A percentile compares a stretch with the other conserved stretches of the same genome.
Conservation (phyloP, 2,329 filamentous ascomycete species). For the Arthrinium phaeospermum region DNA sequence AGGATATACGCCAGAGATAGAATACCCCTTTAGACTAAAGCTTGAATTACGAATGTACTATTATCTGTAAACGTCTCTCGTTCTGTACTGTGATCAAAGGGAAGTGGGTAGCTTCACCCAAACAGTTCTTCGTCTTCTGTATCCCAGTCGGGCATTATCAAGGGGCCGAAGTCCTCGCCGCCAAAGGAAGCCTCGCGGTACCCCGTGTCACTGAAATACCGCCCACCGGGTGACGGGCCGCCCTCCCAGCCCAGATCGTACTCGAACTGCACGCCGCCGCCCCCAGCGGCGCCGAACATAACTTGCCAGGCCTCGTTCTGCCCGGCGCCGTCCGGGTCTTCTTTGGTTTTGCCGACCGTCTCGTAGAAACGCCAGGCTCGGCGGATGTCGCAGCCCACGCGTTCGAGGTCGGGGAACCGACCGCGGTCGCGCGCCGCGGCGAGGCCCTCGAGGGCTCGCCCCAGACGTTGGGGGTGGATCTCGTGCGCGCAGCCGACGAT, state of each 20-base stretch:
- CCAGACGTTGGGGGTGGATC: background rate
- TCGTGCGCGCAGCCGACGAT: background rate
- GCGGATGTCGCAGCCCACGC: background rate
- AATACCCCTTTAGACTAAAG: background rate
- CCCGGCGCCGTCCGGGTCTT: background rate
- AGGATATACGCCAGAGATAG: background rate
- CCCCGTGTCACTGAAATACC: background rate
- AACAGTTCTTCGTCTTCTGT: too few relatives aligned
- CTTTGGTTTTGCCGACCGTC: background rate
- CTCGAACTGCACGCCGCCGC: background rate
- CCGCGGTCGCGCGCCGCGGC: background rate
- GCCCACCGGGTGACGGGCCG: background rate
- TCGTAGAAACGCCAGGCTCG: background rate
- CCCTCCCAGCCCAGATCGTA: background rate
- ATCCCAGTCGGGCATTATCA: too few relatives aligned
- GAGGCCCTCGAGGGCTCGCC: background rate
- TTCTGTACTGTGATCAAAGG: background rate
- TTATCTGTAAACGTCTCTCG: background rate
- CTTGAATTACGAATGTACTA: background rate
- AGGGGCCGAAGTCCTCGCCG: too few relatives aligned
- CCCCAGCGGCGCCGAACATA: background rate
- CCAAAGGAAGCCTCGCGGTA: too few relatives aligned
- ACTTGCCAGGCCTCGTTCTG: background rate
- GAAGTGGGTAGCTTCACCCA: background rate
- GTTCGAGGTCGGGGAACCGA: background rate